These are phyloP conservation scores for Monilinia polystroma DNA, from an alignment of 2,329 filamentous ascomycete species.

Conservation along the genomic window DNA sequence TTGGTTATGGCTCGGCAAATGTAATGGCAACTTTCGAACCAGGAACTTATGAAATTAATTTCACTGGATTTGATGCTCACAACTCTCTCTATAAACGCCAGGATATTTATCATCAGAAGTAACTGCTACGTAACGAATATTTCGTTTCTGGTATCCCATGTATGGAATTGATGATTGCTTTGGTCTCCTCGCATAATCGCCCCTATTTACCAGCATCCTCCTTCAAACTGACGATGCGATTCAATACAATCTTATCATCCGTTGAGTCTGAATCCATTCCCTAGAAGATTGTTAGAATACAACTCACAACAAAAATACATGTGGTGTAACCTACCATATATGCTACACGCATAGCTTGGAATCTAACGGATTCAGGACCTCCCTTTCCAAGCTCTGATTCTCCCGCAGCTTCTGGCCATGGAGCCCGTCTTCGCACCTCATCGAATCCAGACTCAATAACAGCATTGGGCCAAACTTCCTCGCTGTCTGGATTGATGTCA, in stretches of 20 bases:
- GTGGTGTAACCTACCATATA: conserved; percentile 49
- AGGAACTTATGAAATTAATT: background rate
- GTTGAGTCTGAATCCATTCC: conserved; percentile 76
- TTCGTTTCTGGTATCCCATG: conserved; percentile 4
- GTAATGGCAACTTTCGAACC: too few species aligned
- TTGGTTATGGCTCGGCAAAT: background rate
- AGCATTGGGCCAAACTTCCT: conserved; percentile 74
- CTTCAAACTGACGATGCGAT: conserved; percentile 88
- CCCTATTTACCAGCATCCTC: conserved; percentile 71
- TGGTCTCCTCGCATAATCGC: background rate
- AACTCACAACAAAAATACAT: background rate
- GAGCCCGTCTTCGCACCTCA: conserved; percentile 69
- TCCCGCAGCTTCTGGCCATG: conserved; percentile 74
- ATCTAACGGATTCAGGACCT: conserved; percentile 74
- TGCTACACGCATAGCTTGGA: conserved; percentile 86
- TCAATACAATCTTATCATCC: conserved; percentile 78
- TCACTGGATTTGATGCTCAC: background rate
- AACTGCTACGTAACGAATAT: background rate
- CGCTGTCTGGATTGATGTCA: conserved; percentile 81
- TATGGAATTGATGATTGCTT: background rate
- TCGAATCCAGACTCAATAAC: conserved; percentile 81
- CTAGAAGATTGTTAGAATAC: conserved; percentile 37
- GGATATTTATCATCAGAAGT: background rate
- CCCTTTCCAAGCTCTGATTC: conserved; percentile 61
- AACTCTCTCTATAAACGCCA: background rate